These are phyloP conservation scores for Vigna mungo DNA, from an alignment of 306 rosid genomes.

Conservation along the genomic window DNA sequence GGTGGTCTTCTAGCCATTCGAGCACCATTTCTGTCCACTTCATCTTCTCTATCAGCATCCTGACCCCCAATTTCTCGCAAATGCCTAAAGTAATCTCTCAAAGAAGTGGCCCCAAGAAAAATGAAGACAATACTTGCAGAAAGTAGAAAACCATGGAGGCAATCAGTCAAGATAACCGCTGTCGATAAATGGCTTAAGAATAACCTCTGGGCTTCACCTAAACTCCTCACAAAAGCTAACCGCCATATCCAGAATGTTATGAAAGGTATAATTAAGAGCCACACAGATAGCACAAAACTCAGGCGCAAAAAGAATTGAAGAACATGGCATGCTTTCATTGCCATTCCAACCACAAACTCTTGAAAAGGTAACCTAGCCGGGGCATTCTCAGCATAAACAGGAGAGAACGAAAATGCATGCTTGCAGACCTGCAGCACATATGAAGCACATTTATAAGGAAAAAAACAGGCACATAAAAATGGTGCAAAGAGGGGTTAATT, in stretches of 20 bases:
- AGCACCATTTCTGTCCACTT: slow-evolving; percentile 92
- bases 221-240: slow-evolving; percentile 97
- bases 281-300: slow-evolving; percentile 94
- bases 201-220: slow-evolving; percentile 94
- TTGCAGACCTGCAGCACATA: slow-evolving; percentile 86
- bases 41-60: slow-evolving; percentile 95
- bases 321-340: slow-evolving; percentile 96
- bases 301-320: slow-evolving; percentile 94
- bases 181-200: slow-evolving; percentile 90
- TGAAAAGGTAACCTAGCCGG: slow-evolving; percentile 96
- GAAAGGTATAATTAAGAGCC: slow-evolving; percentile 97
- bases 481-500: neutral
- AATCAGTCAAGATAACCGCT: slow-evolving; percentile 89
- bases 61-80: slow-evolving; percentile 95
- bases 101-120: slow-evolving; percentile 95
- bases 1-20: slow-evolving; percentile 91
- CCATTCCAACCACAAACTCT: slow-evolving; percentile 97
- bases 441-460: slow-evolving; percentile 19
- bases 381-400: slow-evolving; percentile 97
- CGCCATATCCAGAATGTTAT: slow-evolving; percentile 99
- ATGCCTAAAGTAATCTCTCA: slow-evolving; percentile 99
- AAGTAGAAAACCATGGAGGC: slow-evolving; percentile 96
- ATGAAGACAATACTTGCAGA: slow-evolving; percentile 98
- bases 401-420: slow-evolving; percentile 94
- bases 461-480: slow-evolving; percentile 4